phyloP scores from a whole-genome alignment of 495 filamentous ascomycete genomes.

The Penicillium daleae region DNA sequence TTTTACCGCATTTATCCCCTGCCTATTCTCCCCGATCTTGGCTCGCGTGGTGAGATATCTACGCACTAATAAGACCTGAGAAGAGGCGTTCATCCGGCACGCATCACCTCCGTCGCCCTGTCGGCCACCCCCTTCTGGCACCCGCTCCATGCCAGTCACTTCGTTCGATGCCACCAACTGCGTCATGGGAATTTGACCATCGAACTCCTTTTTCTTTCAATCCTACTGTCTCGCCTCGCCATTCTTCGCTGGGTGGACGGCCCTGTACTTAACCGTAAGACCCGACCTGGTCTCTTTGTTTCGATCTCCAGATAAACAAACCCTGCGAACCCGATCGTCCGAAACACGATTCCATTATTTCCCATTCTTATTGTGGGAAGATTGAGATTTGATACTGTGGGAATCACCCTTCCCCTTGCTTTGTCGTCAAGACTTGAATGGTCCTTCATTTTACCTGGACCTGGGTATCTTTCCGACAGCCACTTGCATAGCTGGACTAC shows the following conservation, averaged over 20 bases:
- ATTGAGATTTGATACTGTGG: background rate
- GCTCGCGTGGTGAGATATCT: background rate
- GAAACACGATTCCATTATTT: slow-evolving; percentile 2
- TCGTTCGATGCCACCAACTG: slow-evolving; percentile 7
- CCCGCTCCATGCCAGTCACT: slow-evolving; percentile 13
- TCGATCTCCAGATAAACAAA: background rate
- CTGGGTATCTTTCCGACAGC: slow-evolving; percentile 4
- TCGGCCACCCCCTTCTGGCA: slow-evolving; percentile 5
- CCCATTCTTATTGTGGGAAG: background rate
- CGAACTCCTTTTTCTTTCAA: background rate
- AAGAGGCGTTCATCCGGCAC: background rate
- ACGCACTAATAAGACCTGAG: background rate
- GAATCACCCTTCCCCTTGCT: background rate
- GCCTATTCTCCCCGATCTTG: background rate
- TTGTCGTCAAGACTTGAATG: background rate
- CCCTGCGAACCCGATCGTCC: slow-evolving; percentile 8
- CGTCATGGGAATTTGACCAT: slow-evolving; percentile 30
- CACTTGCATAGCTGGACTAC: background rate
- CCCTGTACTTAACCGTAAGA: background rate
- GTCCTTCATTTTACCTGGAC: slow-evolving; percentile 6
- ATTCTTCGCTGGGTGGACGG: background rate
- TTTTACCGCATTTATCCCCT: too few species aligned
- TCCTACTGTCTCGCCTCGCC: background rate
- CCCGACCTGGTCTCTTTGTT: background rate
- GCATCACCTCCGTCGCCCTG: background rate